phyloP scores from a whole-genome alignment of 2,329 filamentous ascomycete species.

The Colletotrichum limetticola region DNA sequence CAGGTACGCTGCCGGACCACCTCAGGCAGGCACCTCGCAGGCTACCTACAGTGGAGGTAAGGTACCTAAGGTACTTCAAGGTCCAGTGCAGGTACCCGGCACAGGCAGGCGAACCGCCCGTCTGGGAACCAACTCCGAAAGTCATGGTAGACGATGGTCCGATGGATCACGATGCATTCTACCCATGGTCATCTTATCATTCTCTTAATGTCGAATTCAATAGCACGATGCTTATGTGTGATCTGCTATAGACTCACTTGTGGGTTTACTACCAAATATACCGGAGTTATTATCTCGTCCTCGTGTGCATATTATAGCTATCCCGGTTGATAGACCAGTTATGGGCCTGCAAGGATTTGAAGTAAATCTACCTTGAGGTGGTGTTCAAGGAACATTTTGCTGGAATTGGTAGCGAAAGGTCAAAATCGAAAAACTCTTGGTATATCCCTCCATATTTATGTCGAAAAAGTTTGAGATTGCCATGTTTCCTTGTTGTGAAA shows the following conservation, averaged over 20 bases:
- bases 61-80: too few species aligned
- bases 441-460: background rate
- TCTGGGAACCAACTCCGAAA: background rate
- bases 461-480: too few species aligned
- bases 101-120: background rate
- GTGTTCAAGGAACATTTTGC: background rate
- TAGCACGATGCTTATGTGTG: background rate
- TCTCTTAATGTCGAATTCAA: background rate
- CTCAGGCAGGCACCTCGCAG: background rate
- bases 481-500: background rate
- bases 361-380: too few species aligned
- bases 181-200: background rate
- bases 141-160: background rate
- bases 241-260: background rate
- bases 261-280: background rate
- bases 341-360: background rate
- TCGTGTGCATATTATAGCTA: background rate
- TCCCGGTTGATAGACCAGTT: background rate
- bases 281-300: background rate
- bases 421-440: background rate
- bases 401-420: background rate
- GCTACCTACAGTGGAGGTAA: too few species aligned
- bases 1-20: slow-evolving; percentile 18
- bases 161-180: background rate
- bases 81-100: background rate